Base-by-base conservation (phyloP, 2,329 filamentous ascomycete genomes). In the Fusarium metavorans region DNA sequence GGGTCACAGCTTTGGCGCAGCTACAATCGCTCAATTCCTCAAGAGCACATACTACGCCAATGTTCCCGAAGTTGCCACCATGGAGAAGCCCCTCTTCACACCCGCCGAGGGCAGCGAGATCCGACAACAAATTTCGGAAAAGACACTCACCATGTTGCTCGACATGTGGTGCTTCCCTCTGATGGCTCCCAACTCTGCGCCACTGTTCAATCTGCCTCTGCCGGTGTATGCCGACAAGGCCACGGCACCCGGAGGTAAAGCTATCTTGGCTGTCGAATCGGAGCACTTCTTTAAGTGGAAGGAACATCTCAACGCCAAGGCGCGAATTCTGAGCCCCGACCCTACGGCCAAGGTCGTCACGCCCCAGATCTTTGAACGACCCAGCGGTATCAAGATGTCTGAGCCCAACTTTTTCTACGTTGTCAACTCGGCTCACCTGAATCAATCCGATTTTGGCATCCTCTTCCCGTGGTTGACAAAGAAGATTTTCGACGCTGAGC, bases 151-250 rank as follows among this genome's bases (percentile, higher is more conserved):
- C 1, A 87, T 94, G 67, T 85, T 97, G 1, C 88, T 97, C 11
- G 95, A 97, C 78, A 91, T 95, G 83, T 97, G 94, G 94, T 92
- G 91, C 70, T 88, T 95, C 73, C 93, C 94, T 1, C 85, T 96
- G 32, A 85, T 92, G 45, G 90, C 90, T 2, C 88, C 89, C 6
- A 84, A 87, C 43, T 92, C 92, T 3, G 83, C 86, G 11, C 89
- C 91, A 73, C 88, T 97, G 1, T 92, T 90, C 83, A 86, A 91
- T n/a, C 87, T 92, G n/a, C 93, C 94, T 0, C 84, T 97, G 30
- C 95, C 94, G 0, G 88, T 87, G 20, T 95, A 95, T 78, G 86
- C 86, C 25, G 83, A 87, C 59, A 83, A 84, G 2, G 78, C 85
- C 2, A 84, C 86, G 18, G 87, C 87, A 0, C 85, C 88, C 0